Percentiles rank a stretch among this genome's conserved stretches.
phyloP scores from a whole-genome alignment of 176 grass and related monocot genomes.

The Juncus inflexus region DNA sequence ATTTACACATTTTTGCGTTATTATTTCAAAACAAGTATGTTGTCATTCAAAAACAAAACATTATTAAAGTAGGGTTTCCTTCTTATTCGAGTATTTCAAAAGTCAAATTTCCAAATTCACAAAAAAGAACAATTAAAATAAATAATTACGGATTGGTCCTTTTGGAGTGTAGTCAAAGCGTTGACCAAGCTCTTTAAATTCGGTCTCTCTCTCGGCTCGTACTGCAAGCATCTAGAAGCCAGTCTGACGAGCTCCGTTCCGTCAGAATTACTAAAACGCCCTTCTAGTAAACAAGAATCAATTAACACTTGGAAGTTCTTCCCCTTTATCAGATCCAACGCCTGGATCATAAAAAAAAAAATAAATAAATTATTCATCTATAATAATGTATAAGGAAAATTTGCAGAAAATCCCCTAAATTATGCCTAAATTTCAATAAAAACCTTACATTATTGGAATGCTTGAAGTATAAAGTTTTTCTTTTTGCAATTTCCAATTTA shows the following conservation, averaged over 20 bases:
- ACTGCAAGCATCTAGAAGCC: constrained; percentile 84
- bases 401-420: too few species aligned
- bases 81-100: not conserved
- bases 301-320: constrained; percentile 79
- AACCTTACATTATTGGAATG: too few species aligned
- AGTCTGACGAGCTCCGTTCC: constrained; percentile 80
- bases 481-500: too few species aligned
- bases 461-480: too few species aligned
- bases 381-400: too few species aligned
- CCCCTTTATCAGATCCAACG: constrained; percentile 74
- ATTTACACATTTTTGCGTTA: too few species aligned
- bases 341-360: constrained; percentile 31
- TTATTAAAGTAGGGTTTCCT: constrained; percentile 4
- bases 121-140: constrained; percentile 5
- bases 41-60: not conserved
- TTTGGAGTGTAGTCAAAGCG: constrained; percentile 67
- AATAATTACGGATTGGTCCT: constrained; percentile 57
- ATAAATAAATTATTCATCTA: too few species aligned
- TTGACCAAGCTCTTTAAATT: constrained; percentile 69
- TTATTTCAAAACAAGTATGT: too few species aligned
- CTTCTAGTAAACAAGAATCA: constrained; percentile 84
- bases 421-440: too few species aligned
- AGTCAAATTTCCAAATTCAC: not conserved
- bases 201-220: constrained; percentile 73
- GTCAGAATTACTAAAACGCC: constrained; percentile 71